A percentile compares a stretch with the other conserved stretches of the same genome.
Evolutionary conservation across 352 stramenopile species (phyloP).

Genomic region (Pythium insidiosum): DNA sequence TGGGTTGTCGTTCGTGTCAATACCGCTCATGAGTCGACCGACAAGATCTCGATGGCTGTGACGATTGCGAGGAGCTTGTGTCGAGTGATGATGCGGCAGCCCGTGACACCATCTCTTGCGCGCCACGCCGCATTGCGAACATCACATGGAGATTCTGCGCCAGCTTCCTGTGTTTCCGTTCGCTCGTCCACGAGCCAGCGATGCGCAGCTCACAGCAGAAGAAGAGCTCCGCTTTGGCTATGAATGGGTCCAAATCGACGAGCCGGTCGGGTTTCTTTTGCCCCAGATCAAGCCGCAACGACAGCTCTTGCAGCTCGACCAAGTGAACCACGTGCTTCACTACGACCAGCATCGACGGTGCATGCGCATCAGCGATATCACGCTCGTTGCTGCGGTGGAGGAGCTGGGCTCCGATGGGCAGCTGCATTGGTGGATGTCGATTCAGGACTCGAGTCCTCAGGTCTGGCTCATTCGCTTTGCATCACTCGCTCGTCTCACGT

Average conservation of each 20-base stretch:
- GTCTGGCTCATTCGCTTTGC: conserved; percentile 60
- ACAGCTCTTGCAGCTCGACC: conserved; percentile 47
- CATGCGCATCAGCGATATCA: conserved; percentile 49
- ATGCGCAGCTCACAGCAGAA: too few species aligned
- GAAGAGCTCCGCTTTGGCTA: conserved; percentile 7
- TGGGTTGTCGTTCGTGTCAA: too few species aligned
- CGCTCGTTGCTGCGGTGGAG: conserved; percentile 48
- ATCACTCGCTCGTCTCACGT: conserved; percentile 22
- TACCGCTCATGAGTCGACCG: too few species aligned
- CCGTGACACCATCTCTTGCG: too few species aligned
- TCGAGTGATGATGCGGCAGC: too few species aligned
- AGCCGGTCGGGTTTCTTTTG: conserved; percentile 39
- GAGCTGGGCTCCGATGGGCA: conserved; percentile 19
- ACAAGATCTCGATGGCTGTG: too few species aligned
- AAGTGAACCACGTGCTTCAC: conserved; percentile 46
- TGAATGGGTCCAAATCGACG: conserved; percentile 59
- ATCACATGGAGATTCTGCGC: conserved; percentile 4
- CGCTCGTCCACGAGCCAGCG: too few species aligned
- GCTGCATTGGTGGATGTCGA: conserved; percentile 54
- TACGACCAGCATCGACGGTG: conserved; percentile 42
- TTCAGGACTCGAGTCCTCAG: conserved; percentile 51
- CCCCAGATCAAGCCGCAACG: conserved; percentile 27
- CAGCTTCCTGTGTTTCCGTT: too few species aligned
- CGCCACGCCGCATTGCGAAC: too few species aligned
- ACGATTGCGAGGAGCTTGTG: too few species aligned